These are phyloP conservation scores for Plasmodium cynomolgi DNA, from an alignment of 169 alveolate species.

Conservation along the genomic window DNA sequence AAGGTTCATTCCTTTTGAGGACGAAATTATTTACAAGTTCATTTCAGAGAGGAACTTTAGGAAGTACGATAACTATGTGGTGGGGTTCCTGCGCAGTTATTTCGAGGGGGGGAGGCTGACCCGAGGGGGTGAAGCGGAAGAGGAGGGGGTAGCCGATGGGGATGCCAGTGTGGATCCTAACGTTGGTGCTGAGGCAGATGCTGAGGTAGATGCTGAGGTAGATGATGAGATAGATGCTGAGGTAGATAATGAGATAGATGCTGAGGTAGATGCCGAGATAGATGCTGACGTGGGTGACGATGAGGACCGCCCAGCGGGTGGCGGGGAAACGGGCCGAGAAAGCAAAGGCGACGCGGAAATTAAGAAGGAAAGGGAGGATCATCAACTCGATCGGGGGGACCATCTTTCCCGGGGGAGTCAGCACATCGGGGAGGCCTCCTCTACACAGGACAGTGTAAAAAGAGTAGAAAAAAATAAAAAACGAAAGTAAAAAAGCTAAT, in stretches of 20 bases:
- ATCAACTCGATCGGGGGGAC: neutral
- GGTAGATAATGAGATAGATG: neutral
- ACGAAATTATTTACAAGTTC: slow-evolving; percentile 56
- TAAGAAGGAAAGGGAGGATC: neutral
- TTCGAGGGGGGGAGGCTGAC: slow-evolving; percentile 2
- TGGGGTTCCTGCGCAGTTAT: slow-evolving; percentile 16
- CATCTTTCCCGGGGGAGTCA: too few species aligned
- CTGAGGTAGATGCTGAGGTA: neutral
- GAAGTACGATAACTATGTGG: slow-evolving; percentile 44
- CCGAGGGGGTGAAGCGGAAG: neutral
- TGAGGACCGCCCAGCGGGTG: neutral
- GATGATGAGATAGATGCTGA: neutral
- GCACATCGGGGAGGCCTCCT: neutral
- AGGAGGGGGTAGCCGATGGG: neutral
- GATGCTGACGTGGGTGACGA: neutral
- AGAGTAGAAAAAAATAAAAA: slow-evolving; percentile 4
- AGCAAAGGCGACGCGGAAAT: neutral
- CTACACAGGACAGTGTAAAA: neutral
- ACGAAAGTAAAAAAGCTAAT: neutral
- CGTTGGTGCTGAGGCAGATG: neutral
- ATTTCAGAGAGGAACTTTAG: slow-evolving; percentile 48
- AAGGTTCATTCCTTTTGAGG: slow-evolving; percentile 18
- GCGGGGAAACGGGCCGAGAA: neutral
- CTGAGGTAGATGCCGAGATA: neutral
- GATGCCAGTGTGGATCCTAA: neutral